A percentile compares a stretch with the other conserved stretches of the same genome.
These are phyloP conservation scores for Bolboschoenus planiculmis DNA, from an alignment of 176 grass and related monocot genomes.

Conservation along the genomic window DNA sequence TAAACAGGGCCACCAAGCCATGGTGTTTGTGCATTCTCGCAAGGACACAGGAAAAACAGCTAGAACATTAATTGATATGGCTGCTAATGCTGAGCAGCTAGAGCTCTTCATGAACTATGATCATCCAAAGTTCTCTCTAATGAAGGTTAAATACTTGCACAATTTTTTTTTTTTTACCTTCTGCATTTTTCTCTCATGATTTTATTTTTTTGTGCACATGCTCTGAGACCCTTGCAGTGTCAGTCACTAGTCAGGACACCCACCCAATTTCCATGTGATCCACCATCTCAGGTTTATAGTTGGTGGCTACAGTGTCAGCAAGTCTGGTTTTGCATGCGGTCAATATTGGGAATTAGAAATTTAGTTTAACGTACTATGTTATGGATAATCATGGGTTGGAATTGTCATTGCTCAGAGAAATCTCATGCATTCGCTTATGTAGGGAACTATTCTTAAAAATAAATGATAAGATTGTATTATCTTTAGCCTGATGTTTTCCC, in stretches of 20 bases:
- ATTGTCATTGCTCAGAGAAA: not conserved
- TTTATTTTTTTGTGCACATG: conserved; percentile 35
- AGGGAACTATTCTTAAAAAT: not conserved
- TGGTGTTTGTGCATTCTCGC: conserved; percentile 95
- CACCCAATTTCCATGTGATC: not conserved
- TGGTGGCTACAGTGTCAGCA: not conserved
- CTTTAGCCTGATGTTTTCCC: not conserved
- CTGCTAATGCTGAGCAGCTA: conserved; percentile 56
- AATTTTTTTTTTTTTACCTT: conserved; percentile 14
- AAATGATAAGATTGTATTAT: not conserved
- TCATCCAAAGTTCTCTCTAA: conserved; percentile 64
- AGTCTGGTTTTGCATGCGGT: not conserved
- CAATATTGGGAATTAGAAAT: not conserved
- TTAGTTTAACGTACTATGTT: not conserved
- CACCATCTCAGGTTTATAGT: not conserved
- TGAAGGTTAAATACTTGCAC: conserved; percentile 45
- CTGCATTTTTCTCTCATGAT: conserved; percentile 24
- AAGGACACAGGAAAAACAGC: conserved; percentile 98
- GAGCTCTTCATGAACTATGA: conserved; percentile 69
- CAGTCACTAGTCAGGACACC: not conserved
- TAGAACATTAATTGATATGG: conserved; percentile 73
- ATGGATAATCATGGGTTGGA: not conserved
- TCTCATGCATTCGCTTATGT: not conserved
- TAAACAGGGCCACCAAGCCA: conserved; percentile 90
- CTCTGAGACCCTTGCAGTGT: not conserved